Evolutionary conservation across 495 filamentous ascomycete genomes (phyloP).

Genomic region (Sabuloglossum arenarium): DNA sequence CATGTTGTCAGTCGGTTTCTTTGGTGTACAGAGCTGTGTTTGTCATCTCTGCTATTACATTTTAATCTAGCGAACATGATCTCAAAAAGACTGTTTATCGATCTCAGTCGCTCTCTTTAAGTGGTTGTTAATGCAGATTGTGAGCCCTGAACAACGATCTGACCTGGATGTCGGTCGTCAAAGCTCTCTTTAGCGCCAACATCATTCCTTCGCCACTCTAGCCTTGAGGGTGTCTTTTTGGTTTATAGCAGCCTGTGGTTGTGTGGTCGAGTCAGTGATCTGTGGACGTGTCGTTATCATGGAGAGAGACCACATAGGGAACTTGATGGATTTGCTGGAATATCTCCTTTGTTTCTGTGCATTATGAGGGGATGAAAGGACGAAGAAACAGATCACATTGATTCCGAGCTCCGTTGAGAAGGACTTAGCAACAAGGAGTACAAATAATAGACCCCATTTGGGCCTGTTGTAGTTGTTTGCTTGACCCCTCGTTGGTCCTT

Average conservation of each 20-base stretch:
- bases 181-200: neutral
- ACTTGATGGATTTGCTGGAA: neutral
- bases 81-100: neutral
- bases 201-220: neutral
- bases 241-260: neutral
- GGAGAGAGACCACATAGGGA: neutral
- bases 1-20: neutral
- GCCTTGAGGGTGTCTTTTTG: neutral
- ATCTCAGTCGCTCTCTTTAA: neutral
- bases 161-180: neutral
- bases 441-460: no score
- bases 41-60: neutral
- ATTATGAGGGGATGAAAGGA: neutral
- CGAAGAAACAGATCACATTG: neutral
- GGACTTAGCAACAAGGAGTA: no score
- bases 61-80: neutral
- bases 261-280: neutral
- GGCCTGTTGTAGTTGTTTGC: no score
- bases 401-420: neutral
- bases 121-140: neutral
- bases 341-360: neutral
- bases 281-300: neutral
- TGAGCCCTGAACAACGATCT: neutral
- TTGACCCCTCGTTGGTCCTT: no score
- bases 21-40: neutral